Percentiles rank a stretch among this genome's conserved stretches.
Evolutionary conservation across 805 yeast species (phyloP).

Genomic region (Yarrowia sp.): DNA sequence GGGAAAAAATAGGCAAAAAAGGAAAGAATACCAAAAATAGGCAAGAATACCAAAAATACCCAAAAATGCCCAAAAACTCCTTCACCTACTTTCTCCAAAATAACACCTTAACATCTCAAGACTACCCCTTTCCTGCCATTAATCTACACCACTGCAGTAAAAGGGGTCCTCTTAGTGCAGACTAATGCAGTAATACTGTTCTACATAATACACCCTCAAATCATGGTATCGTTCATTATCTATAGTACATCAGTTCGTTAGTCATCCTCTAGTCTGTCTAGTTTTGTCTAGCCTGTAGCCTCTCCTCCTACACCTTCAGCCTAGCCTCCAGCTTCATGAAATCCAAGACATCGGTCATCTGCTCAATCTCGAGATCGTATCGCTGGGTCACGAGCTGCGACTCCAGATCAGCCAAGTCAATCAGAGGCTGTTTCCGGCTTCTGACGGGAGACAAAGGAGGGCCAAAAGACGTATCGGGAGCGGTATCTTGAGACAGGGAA

Average conservation of each 20-base stretch:
- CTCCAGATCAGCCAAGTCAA: background rate
- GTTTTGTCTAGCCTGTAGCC: too few relatives aligned
- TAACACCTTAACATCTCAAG: too few relatives aligned
- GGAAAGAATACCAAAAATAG: too few relatives aligned
- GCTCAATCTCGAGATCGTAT: constrained; percentile 17
- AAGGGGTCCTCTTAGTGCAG: too few relatives aligned
- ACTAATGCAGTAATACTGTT: too few relatives aligned
- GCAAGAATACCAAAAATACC: too few relatives aligned
- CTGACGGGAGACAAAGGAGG: constrained; percentile 3
- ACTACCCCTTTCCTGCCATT: too few relatives aligned
- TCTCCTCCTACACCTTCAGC: background rate
- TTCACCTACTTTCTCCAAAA: too few relatives aligned
- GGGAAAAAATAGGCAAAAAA: too few relatives aligned
- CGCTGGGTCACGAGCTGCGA: constrained; percentile 9
- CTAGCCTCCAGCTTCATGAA: constrained; percentile 15
- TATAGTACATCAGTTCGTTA: constrained; percentile 15
- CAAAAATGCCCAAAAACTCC: too few relatives aligned
- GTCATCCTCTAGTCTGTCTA: too few relatives aligned
- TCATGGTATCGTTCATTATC: constrained; percentile 7
- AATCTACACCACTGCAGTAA: too few relatives aligned
- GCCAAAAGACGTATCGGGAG: background rate
- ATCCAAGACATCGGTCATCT: constrained; percentile 18
- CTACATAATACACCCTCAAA: background rate
- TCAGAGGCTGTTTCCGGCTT: background rate
- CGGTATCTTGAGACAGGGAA: background rate